phyloP scores from a whole-genome alignment of 2,329 filamentous ascomycete genomes.

The Paramyrothecium sp. region DNA sequence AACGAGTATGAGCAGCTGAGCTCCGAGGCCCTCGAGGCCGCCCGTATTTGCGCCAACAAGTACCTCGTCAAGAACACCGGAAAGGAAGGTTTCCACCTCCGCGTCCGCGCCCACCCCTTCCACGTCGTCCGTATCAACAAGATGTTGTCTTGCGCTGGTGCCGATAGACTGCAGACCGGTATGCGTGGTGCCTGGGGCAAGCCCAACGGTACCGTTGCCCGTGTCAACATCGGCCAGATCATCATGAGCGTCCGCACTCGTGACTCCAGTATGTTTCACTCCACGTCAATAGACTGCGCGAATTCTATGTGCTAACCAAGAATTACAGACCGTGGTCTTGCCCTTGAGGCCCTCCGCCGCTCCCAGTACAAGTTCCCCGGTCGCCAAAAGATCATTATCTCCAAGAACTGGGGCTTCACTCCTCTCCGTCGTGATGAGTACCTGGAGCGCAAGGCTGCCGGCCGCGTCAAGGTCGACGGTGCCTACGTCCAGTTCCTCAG shows the following conservation, averaged over 20 bases:
- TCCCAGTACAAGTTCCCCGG: constrained; percentile 99
- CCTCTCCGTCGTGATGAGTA: constrained; percentile 97
- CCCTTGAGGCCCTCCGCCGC: constrained; percentile 97
- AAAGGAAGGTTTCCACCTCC: constrained; percentile 74
- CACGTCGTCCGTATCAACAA: constrained; percentile 99
- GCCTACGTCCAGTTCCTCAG: constrained; percentile 99
- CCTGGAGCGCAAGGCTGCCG: constrained; percentile 89
- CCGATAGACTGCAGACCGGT: constrained; percentile 99
- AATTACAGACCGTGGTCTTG: constrained; percentile 73
- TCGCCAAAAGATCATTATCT: constrained; percentile 99
- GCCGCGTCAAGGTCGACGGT: constrained; percentile 94
- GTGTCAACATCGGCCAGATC: constrained; percentile 99
- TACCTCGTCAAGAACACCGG: constrained; percentile 72
- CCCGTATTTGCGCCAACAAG: constrained; percentile 99
- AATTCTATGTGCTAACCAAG: constrained; percentile 20
- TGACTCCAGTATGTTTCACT: constrained; percentile 70
- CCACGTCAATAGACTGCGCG: constrained; percentile 7
- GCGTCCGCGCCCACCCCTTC: constrained; percentile 92
- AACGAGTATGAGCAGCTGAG: constrained; percentile 99
- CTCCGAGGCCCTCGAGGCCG: constrained; percentile 98
- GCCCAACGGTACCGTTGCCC: constrained; percentile 97
- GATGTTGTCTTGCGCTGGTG: constrained; percentile 99
- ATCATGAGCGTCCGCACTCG: constrained; percentile 95
- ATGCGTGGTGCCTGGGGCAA: constrained; percentile 99
- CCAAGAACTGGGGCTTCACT: constrained; percentile 99